Evolutionary conservation across 306 rosid genomes (phyloP), one percentile per base, ranked within the genome.

Genomic region (Malus fusca): DNA sequence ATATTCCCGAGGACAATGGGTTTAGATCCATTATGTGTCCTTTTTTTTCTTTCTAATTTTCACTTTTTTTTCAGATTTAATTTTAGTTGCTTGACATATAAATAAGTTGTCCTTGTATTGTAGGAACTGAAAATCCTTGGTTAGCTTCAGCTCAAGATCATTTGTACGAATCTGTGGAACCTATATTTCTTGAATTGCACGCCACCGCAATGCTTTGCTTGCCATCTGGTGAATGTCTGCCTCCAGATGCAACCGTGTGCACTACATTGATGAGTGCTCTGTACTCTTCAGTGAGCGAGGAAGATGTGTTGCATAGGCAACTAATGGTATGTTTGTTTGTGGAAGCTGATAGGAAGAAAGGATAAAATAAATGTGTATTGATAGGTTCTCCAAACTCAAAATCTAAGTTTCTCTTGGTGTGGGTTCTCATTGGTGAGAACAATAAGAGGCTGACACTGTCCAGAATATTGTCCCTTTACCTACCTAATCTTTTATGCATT

Each of bases 181-280:
- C 92, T 77, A 81, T 89, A 68, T 92, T 85, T 82, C 88, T 95
- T 74, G 93, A 95, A 87, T 88, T 92, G 91, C 96, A 87, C 76
- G 97, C 97, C 77, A 87, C 89, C 74, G 90, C 95, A 63, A 89
- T 89, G 97, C 96, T 95, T 71, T 95, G 99, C 85, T 79, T 88
- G 77, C 93, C 96, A 60, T 89, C 99, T 81, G 99, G 97, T 78
- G 97, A 95, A 81, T 89, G 97, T 86, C 77, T 95, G 83, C 79
- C 82, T 76, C 97, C 97, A 26, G 97, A 95, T 82, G 97, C 97
- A 77, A 85, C 96, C 10, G 92, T 91, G 43, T 95, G 99, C 81
- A 81, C 97, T 25, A 85, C 96, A 55, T 76, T 92, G 80, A 89
- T 22, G 58, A 92, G 97, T 92, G 90, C 97, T 75, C 96, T 95